Base-by-base conservation (phyloP, 139 green algal species). In the Zygnema cylindricum region DNA sequence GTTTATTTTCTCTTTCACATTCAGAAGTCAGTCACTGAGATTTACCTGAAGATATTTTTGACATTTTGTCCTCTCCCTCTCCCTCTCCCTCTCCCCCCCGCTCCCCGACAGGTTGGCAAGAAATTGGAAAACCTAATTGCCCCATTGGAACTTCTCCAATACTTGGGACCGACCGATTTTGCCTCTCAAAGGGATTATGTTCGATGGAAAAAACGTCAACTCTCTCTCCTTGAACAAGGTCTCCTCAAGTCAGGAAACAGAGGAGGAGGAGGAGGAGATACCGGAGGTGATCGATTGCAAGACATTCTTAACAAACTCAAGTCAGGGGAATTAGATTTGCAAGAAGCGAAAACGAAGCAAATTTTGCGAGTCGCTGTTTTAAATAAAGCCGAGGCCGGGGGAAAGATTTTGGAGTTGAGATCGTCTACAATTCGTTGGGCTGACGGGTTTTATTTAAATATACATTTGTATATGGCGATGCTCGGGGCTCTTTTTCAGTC, bases 401-500 rank as follows among this genome's bases (percentile, higher is more conserved):
- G 43, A n/a, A 76, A 63, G 40, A 36, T 32, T 2, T 43, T 43
- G 32, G 83, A 54, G 0, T 42, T 33, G 0, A 40, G 36, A 39
- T n/a, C 55, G 21, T 39, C 33, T 30, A 76, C 41, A 35, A 43
- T 21, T n/a, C 86, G 78, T 33, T 91, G 86, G 86, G 86, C 81
- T 23, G 86, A 91, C 54, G 86, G 81, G 30, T 89, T 39, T 33
- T 77, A 77, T 49, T 54, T 89, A 1, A 89, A 85, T 39, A 55
- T 91, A 33, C 41, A 54, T 30, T 49, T 91, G 79, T 91, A 91
- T 35, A 81, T 82, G 86, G 54, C 43, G 55, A 55, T 91, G 78
- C 71, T 91, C n/a, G n/a, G 63, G 11, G 33, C 63, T 38, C n/a
- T 40, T 38, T 91, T 91, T 71, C 2, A 90, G n/a, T 41, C 35